phyloP scores from a whole-genome alignment of 176 grass and related monocot genomes.

The Echinochloa phyllopogon region DNA sequence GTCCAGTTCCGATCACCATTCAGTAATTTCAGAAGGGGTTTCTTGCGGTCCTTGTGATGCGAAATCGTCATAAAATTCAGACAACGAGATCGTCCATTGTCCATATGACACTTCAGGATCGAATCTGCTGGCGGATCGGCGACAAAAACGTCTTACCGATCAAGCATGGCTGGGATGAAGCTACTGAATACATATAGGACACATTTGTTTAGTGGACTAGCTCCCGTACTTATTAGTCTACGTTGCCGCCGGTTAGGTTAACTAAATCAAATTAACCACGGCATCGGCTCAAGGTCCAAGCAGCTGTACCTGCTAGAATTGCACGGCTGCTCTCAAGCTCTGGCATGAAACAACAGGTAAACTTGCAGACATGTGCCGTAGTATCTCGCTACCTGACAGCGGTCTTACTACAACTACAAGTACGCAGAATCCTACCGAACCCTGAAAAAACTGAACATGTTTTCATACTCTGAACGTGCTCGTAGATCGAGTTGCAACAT shows the following conservation, averaged over 20 bases:
- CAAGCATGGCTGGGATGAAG: background rate
- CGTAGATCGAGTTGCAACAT: background rate
- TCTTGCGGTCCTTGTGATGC: background rate
- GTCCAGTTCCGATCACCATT: background rate
- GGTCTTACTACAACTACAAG: background rate
- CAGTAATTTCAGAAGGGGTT: background rate
- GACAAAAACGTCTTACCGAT: slow-evolving; percentile 37
- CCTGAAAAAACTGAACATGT: background rate
- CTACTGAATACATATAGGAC: background rate
- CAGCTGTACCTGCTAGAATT: background rate
- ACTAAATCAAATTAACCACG: background rate
- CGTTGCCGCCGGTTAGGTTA: slow-evolving; percentile 32
- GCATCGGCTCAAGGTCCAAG: background rate
- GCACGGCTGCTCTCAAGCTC: background rate
- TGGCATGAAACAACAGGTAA: background rate
- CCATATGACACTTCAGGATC: background rate
- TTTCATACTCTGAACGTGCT: background rate
- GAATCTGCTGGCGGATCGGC: background rate
- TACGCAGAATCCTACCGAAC: background rate
- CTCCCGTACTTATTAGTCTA: background rate
- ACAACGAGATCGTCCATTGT: background rate
- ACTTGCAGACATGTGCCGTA: background rate
- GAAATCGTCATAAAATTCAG: background rate
- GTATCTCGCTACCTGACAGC: background rate
- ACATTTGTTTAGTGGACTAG: background rate